Base-by-base conservation (phyloP, 139 green algal species). In the Chlamydomonas schloesseri region DNA sequence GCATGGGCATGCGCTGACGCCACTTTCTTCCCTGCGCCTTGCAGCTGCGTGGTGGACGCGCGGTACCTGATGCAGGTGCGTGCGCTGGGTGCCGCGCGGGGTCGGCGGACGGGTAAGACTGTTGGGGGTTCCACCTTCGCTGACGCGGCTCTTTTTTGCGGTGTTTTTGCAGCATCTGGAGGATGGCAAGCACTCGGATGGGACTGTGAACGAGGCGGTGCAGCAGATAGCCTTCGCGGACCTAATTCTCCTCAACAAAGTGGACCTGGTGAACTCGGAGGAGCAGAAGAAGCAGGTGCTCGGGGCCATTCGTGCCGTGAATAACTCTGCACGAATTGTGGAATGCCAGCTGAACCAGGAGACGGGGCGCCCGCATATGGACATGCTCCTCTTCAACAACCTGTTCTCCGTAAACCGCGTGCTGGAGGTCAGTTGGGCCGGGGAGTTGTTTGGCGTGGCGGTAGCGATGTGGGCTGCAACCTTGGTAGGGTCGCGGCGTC, bases 171-270 rank as follows among this genome's bases (percentile, higher is more conserved):
- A 93, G 91, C 91, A 95, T 60, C 65, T 95, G 53, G 88, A 90
- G 58, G 88, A 93, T 53, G 74, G 78, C 15, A 47, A 88, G n/a
- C 72, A 74, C 24, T 47, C 46, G 0, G 77, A 90, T 26, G 89
- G 81, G 18, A 88, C 87, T 15, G 89, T 96, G 34, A 96, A 96
- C 70, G 93, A 96, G 80, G 91, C 90, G 10, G 87, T 92, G 67
- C 90, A 97, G 84, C 96, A 98, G 88, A 88, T 99, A 21, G 96
- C 96, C 0, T 98, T 98, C 84, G 94, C 93, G 1, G 96, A 99
- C 89, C 90, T 95, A 21, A 91, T 98, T 13, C 90, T 99, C 31
- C 91, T 99, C 0, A 99, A 99, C 92, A 99, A 99, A 87, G 92
- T 90, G 0, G 94, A 97, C 46, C 77, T 97, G 29, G 91, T 97